Conservation (phyloP, 2,329 filamentous ascomycete genomes). For the Talaromyces sp. region DNA sequence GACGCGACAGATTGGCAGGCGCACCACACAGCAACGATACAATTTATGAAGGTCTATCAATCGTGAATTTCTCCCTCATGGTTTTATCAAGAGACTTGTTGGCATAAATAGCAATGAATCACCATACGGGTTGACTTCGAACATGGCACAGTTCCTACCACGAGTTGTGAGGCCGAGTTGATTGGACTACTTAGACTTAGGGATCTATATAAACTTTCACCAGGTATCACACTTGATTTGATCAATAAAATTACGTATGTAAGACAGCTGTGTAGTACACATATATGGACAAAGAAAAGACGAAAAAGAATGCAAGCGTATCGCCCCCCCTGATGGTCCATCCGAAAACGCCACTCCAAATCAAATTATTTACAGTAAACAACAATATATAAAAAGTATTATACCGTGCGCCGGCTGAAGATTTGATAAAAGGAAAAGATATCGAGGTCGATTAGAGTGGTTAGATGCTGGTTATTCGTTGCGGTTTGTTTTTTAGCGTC, state of each 20-base stretch:
- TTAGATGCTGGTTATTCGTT: conserved; percentile 45
- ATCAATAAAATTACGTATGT: background rate
- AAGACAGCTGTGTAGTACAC: background rate
- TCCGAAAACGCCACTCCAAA: background rate
- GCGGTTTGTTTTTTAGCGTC: conserved; percentile 34
- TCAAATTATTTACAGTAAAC: background rate
- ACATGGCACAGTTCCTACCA: too few relatives aligned
- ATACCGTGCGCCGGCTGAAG: background rate
- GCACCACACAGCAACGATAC: background rate
- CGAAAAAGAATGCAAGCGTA: background rate
- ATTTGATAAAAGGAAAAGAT: background rate
- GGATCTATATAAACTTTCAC: background rate
- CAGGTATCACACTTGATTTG: background rate
- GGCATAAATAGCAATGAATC: too few relatives aligned
- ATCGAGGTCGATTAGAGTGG: background rate
- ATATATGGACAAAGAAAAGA: background rate
- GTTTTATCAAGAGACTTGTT: background rate
- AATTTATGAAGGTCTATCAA: conserved; percentile 35
- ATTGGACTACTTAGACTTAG: background rate
- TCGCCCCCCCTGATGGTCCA: background rate
- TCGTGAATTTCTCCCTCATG: conserved; percentile 43
- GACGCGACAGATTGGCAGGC: background rate
- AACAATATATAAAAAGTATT: background rate
- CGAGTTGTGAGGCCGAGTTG: too few relatives aligned
- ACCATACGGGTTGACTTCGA: too few relatives aligned